Evolutionary conservation across 306 rosid species (phyloP).

Genomic region (Quercus ilex): DNA sequence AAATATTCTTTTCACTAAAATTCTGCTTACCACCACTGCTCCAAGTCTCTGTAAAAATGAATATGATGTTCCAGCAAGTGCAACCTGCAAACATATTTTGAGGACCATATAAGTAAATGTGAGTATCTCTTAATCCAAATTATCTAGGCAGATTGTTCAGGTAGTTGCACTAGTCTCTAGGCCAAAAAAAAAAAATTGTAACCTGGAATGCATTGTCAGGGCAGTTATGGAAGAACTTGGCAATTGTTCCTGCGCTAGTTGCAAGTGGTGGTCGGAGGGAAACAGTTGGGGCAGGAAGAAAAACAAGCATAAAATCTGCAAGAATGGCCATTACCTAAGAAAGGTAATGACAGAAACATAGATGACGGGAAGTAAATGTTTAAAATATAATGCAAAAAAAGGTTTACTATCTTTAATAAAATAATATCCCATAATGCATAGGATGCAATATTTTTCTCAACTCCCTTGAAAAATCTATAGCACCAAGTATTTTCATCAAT

Average conservation of each 20-base stretch:
- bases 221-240: conserved; percentile 88
- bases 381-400: not conserved
- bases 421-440: not conserved
- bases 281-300: conserved; percentile 88
- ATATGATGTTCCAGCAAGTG: conserved; percentile 53
- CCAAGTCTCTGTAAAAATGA: conserved; percentile 50
- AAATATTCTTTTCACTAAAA: conserved; percentile 1
- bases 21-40: conserved; percentile 60
- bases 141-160: conserved; percentile 10
- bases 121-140: not conserved
- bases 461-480: not conserved
- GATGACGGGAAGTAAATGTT: not conserved
- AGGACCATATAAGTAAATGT: conserved; percentile 10
- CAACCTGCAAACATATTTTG: conserved; percentile 35
- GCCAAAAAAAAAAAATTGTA: not conserved
- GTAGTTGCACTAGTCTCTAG: not conserved
- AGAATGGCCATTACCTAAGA: conserved; percentile 84
- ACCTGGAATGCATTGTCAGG: conserved; percentile 99
- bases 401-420: not conserved
- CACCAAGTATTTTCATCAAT: not conserved
- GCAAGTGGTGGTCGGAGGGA: conserved; percentile 73
- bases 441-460: not conserved
- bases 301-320: conserved; percentile 98
- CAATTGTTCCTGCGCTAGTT: conserved; percentile 58
- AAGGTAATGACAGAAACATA: not conserved